phyloP scores from a whole-genome alignment of 148 eudicot species.

The Dianthus caryophyllus region DNA sequence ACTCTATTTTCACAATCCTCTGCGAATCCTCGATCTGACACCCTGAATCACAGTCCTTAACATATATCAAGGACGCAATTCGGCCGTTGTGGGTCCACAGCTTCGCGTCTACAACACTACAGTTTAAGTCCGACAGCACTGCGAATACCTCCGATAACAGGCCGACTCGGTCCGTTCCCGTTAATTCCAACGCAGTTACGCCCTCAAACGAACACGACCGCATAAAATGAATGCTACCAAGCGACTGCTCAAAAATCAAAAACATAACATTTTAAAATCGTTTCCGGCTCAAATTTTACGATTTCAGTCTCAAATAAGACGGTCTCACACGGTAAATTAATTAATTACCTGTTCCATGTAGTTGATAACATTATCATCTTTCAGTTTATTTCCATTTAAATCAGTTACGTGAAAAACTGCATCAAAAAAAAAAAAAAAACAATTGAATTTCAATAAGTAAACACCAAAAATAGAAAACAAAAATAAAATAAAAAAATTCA shows the following conservation, averaged over 20 bases:
- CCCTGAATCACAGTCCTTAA: conserved; percentile 69
- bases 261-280: background rate
- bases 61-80: conserved; percentile 69
- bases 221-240: conserved; percentile 52
- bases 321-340: background rate
- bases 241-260: conserved; percentile 43
- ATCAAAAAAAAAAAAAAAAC: conserved; percentile 7
- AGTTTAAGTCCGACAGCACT: conserved; percentile 56
- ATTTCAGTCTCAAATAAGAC: no score
- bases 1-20: conserved; percentile 48
- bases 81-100: conserved; percentile 92
- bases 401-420: conserved; percentile 98
- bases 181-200: conserved; percentile 71
- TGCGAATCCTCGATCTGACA: conserved; percentile 56
- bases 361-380: conserved; percentile 68
- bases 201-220: conserved; percentile 45
- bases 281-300: background rate
- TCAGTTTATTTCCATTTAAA: conserved; percentile 64
- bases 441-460: no score
- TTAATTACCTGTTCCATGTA: conserved; percentile 76
- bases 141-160: conserved; percentile 86
- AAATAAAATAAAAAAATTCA: background rate
- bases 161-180: conserved; percentile 79
- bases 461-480: no score
- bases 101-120: conserved; percentile 73